Percentiles rank a stretch among this genome's conserved stretches.
phyloP scores from a whole-genome alignment of 129 eudicot genomes.

The Flaveria trinervia region DNA sequence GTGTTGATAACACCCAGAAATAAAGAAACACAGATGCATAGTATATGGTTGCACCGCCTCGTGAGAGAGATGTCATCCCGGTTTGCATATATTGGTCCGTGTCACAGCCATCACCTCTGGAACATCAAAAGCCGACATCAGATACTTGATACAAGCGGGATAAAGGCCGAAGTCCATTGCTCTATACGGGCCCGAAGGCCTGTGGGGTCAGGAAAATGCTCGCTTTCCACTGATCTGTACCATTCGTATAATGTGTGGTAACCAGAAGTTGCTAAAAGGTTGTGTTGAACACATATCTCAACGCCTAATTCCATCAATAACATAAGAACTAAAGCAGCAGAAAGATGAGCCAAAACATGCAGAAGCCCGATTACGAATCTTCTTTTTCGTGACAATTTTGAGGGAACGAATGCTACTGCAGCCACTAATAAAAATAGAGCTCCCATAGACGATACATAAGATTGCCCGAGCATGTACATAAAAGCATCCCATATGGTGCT shows the following conservation, averaged over 20 bases:
- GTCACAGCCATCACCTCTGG: constrained; percentile 99
- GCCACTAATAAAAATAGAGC: constrained; percentile 63
- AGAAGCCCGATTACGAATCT: constrained; percentile 68
- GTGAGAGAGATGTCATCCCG: constrained; percentile 78
- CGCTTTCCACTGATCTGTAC: constrained; percentile 86
- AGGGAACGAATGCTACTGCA: constrained; percentile 80
- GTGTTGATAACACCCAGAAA: constrained; percentile 96
- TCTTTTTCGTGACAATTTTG: constrained; percentile 80
- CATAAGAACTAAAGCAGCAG: constrained; percentile 94
- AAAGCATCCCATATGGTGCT: constrained; percentile 80
- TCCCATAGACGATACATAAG: constrained; percentile 83
- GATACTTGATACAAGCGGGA: constrained; percentile 97
- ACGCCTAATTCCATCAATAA: constrained; percentile 86
- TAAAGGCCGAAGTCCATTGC: constrained; percentile 97
- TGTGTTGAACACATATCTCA: constrained; percentile 84
- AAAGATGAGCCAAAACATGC: constrained; percentile 84
- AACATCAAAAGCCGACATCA: constrained; percentile 97
- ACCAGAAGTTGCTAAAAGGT: constrained; percentile 85
- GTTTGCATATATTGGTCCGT: constrained; percentile 84
- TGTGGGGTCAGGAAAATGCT: constrained; percentile 99
- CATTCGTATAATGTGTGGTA: constrained; percentile 93
- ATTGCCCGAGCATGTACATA: constrained; percentile 71
- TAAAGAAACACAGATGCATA: constrained; percentile 93
- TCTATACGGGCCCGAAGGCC: constrained; percentile 96
- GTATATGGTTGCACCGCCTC: constrained; percentile 83